Evolutionary conservation across 768 basidiomycete genomes (phyloP).

Genomic region (Scleroderma bovista): DNA sequence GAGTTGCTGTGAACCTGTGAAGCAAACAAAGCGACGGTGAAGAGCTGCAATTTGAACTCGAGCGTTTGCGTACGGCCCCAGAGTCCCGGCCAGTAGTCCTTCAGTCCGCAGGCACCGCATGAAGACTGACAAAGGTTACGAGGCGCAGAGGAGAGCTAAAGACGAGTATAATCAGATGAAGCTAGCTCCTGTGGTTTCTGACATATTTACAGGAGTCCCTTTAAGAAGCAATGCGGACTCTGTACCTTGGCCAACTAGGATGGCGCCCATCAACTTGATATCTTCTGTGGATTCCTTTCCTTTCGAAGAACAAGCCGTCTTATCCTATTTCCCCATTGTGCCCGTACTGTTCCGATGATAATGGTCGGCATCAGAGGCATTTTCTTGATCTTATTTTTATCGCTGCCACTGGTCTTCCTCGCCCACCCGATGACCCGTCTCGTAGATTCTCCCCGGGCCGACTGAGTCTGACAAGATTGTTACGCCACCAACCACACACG

Average conservation of each 20-base stretch:
- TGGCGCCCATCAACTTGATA: neutral
- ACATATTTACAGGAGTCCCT: neutral
- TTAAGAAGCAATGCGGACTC: neutral
- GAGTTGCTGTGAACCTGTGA: too few species aligned
- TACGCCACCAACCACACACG: conserved; percentile 15
- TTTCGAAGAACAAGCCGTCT: neutral
- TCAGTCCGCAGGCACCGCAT: too few species aligned
- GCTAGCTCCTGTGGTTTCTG: too few species aligned
- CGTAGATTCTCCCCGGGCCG: conserved; percentile 5
- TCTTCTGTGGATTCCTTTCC: neutral
- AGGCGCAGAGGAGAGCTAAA: too few species aligned
- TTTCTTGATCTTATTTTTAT: conserved; percentile 17
- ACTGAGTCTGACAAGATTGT: conserved; percentile 28
- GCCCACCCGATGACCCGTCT: too few species aligned
- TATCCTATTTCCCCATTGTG: neutral
- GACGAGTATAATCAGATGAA: too few species aligned
- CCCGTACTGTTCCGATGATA: conserved; percentile 7
- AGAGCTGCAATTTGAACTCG: too few species aligned
- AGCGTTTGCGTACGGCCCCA: too few species aligned
- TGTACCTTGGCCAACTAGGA: neutral
- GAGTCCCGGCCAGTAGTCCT: too few species aligned
- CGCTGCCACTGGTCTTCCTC: too few species aligned
- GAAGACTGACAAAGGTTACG: too few species aligned
- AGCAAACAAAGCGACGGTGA: too few species aligned
- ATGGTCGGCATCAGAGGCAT: neutral